phyloP scores from a whole-genome alignment of 75 land plant genomes.

The Sequoiadendron giganteum region DNA sequence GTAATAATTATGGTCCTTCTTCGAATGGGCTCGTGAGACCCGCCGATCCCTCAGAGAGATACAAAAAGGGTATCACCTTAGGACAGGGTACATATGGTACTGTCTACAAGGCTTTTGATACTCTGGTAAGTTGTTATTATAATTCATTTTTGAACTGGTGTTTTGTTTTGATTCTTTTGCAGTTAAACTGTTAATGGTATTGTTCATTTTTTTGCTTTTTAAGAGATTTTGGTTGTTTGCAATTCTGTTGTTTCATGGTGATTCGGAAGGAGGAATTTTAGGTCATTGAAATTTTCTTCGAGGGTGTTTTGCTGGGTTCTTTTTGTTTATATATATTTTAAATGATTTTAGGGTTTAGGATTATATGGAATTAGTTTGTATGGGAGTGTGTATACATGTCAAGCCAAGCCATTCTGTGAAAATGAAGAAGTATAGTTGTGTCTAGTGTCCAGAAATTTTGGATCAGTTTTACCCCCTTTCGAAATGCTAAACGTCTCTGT shows the following conservation, averaged over 20 bases:
- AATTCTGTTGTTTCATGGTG: not conserved
- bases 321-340: not conserved
- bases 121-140: constrained; percentile 38
- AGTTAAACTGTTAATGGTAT: too few species aligned
- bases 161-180: not conserved
- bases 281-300: not conserved
- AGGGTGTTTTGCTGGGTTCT: not conserved
- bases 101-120: constrained; percentile 92
- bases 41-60: constrained; percentile 52
- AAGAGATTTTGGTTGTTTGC: not conserved
- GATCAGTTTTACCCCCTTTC: not conserved
- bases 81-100: constrained; percentile 98
- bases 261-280: not conserved
- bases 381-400: not conserved
- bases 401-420: not conserved
- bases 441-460: not conserved
- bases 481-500: not conserved
- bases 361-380: not conserved
- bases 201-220: not conserved
- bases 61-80: constrained; percentile 68
- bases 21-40: not conserved
- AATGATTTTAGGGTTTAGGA: not conserved
- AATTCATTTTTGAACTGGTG: not conserved
- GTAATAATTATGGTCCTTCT: not conserved
- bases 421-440: not conserved